These are phyloP conservation scores for Debaryomyces udenii DNA, from an alignment of 1,139 yeast species.

Conservation along the genomic window DNA sequence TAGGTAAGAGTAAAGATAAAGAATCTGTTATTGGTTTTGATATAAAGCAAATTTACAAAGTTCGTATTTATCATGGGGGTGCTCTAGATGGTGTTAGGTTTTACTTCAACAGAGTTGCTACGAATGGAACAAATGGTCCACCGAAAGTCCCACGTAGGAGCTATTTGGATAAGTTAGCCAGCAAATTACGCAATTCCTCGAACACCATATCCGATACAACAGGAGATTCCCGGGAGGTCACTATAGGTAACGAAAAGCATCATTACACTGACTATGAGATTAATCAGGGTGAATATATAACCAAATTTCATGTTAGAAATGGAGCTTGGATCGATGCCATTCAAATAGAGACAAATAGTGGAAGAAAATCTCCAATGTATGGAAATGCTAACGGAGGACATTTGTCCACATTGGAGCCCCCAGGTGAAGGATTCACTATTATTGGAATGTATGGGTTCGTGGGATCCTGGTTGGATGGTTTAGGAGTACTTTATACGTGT, in stretches of 20 bases:
- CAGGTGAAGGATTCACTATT: constrained; percentile 53
- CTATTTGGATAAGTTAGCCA: constrained; percentile 38
- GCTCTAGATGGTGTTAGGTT: constrained; percentile 75
- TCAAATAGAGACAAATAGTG: constrained; percentile 61
- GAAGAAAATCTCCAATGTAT: constrained; percentile 52
- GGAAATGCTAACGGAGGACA: constrained; percentile 77
- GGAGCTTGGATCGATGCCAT: constrained; percentile 93
- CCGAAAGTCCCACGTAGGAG: constrained; percentile 55
- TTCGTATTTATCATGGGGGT: constrained; percentile 68
- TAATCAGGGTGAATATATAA: constrained; percentile 57
- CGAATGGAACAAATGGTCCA: constrained; percentile 12
- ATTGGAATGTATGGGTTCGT: constrained; percentile 71
- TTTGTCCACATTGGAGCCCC: constrained; percentile 58
- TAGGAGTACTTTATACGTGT: constrained; percentile 60
- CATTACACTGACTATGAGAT: constrained; percentile 60
- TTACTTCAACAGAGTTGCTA: constrained; percentile 18
- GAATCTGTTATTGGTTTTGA: constrained; percentile 35
- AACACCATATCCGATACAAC: neutral
- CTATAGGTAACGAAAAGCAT: constrained; percentile 67
- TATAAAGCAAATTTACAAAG: constrained; percentile 36
- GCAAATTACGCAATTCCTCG: constrained; percentile 16
- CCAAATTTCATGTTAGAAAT: constrained; percentile 63
- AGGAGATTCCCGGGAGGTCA: constrained; percentile 22
- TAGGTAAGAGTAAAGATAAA: constrained; percentile 38
- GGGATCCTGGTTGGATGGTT: constrained; percentile 71